Evolutionary conservation across 768 basidiomycete species (phyloP).

Genomic region (Coprinopsis marcescibilis): DNA sequence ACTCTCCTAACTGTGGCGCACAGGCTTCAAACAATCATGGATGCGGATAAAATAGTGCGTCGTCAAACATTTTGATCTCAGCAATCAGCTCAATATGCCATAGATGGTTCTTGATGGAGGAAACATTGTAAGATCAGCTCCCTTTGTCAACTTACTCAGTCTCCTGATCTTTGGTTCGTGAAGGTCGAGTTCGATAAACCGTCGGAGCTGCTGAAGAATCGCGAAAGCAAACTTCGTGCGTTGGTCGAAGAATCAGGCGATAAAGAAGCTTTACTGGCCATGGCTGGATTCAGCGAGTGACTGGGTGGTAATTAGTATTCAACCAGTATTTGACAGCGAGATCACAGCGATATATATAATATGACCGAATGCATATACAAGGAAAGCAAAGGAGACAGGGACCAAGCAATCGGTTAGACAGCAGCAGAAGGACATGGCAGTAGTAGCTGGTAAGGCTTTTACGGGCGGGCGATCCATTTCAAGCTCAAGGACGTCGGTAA

Average conservation of each 20-base stretch:
- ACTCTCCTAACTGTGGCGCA: constrained; percentile 65
- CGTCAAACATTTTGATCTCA: neutral
- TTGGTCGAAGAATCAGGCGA: constrained; percentile 59
- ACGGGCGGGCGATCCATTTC: neutral
- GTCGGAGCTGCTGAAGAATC: constrained; percentile 42
- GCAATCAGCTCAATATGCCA: neutral
- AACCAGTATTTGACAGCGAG: no score
- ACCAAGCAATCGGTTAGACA: neutral
- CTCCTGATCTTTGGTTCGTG: neutral
- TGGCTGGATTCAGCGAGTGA: constrained; percentile 22
- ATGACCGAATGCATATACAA: neutral
- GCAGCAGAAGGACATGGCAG: neutral
- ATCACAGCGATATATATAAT: constrained; percentile 1
- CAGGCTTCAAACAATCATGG: constrained; percentile 58
- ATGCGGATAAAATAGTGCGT: constrained; percentile 47
- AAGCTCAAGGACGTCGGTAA: constrained; percentile 8
- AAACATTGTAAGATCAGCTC: constrained; percentile 11
- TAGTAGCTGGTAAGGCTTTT: neutral
- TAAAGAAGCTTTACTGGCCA: constrained; percentile 39
- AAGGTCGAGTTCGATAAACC: constrained; percentile 54
- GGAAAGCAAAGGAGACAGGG: neutral
- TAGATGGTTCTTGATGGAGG: constrained; percentile 18
- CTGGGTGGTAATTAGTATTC: neutral
- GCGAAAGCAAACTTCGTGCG: constrained; percentile 43
- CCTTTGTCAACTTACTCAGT: neutral